Base-by-base conservation (phyloP, 202 grass and related monocot species). In the Bolboschoenoplectus hybrid region DNA sequence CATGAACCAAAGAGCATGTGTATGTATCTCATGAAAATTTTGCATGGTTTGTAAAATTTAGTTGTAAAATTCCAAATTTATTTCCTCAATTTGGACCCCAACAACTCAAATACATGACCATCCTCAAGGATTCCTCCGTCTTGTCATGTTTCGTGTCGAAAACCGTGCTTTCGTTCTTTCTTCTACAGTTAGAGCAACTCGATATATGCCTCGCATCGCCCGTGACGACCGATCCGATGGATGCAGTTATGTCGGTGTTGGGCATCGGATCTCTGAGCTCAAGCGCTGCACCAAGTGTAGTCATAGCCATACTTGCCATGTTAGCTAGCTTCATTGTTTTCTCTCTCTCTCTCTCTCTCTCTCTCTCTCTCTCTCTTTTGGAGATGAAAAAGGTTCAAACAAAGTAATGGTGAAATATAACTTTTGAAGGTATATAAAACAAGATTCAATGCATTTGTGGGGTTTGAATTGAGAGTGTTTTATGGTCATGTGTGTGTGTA, bases 21-120 rank as follows among this genome's bases (percentile, higher is more conserved):
- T 38, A 58, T 72, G 17, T 34, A 53, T 56, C 32, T 56, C 3
- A 77, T 7, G 32, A 77, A 57, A 56, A 9, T 46, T 19, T 20
- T 7, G 41, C 16, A 45, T 71, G 16, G 67, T 71, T 71, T 7
- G 26, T 26, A 26, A 26, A 26, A 26, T 26, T 8, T n/a, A 44
- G 43, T 19, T 45, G 17, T 71, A 3, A 46, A 71, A 17, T 41
- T 45, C 13, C 43, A 45, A n/a, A 51, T 46, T 3, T 9, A 6
- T 47, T 6, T 52, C 6, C 35, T 51, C 84, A 94, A 85, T 86
- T 86, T 50, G 92, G 90, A 1, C 92, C 90, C 94, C 92, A 92
- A 80, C 90, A 97, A 81, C 92, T 94, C 75, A 94, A 73, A 75
- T 92, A 94, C 87, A 97, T 92, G 78, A 90, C 76, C 92, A 88